Evolutionary conservation across 208 protist genomes (phyloP).

Genomic region (Naegleria fowleri): DNA sequence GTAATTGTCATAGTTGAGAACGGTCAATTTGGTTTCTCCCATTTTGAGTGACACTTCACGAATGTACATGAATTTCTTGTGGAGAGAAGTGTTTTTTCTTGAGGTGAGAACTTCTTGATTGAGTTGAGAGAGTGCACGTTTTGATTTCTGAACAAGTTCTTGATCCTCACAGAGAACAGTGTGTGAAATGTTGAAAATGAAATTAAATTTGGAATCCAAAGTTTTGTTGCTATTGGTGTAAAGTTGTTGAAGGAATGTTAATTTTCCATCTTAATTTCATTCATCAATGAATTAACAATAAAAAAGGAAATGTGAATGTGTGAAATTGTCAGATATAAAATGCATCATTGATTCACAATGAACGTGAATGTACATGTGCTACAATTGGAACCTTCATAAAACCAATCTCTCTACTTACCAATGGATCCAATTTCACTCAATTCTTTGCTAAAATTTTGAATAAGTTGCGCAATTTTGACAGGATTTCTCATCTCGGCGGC

Average conservation of each 20-base stretch:
- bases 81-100: neutral
- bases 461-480: neutral
- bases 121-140: neutral
- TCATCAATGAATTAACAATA: too few species aligned
- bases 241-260: neutral
- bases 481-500: neutral
- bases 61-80: neutral
- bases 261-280: neutral
- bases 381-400: too few species aligned
- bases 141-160: neutral
- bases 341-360: too few species aligned
- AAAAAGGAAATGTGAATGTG: too few species aligned
- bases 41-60: neutral
- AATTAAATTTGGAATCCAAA: neutral
- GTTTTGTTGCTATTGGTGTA: neutral
- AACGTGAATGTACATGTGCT: too few species aligned
- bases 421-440: neutral
- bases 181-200: neutral
- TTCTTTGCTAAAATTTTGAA: neutral
- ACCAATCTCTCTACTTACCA: too few species aligned
- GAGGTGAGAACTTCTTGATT: neutral
- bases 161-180: neutral
- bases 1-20: neutral
- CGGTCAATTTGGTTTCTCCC: neutral
- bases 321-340: too few species aligned